A percentile compares a stretch with the other conserved stretches of the same genome.
Evolutionary conservation across 2,329 filamentous ascomycete genomes (phyloP).

Genomic region (Microsporum audouinii): DNA sequence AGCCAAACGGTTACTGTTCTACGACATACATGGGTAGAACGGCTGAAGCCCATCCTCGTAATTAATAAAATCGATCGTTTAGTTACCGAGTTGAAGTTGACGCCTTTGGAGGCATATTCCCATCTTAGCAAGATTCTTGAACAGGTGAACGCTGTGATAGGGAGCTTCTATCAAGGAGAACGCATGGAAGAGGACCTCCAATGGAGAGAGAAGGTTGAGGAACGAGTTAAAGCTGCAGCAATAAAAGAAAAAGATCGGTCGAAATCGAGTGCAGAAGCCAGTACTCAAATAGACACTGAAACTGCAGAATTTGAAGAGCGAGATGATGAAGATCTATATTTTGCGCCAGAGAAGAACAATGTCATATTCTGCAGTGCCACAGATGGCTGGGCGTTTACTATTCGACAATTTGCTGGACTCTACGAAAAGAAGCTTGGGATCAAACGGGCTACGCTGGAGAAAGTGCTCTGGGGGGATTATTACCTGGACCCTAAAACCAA

Average conservation of each 20-base stretch:
- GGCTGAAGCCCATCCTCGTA: slow-evolving; percentile 83
- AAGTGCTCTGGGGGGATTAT: slow-evolving; percentile 92
- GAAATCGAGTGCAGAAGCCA: slow-evolving; percentile 39
- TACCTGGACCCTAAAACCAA: slow-evolving; percentile 97
- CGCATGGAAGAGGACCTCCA: slow-evolving; percentile 96
- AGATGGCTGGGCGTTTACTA: slow-evolving; percentile 98
- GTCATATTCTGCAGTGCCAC: slow-evolving; percentile 97
- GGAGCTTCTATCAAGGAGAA: slow-evolving; percentile 95
- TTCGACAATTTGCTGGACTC: slow-evolving; percentile 80
- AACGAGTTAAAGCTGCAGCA: slow-evolving; percentile 61
- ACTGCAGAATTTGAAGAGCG: slow-evolving; percentile 66
- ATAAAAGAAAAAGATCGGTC: slow-evolving; percentile 41
- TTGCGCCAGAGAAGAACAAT: slow-evolving; percentile 95
- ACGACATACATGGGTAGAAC: slow-evolving; percentile 88
- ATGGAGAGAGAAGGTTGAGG: slow-evolving; percentile 88
- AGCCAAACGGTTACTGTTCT: slow-evolving; percentile 97
- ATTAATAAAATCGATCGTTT: slow-evolving; percentile 98
- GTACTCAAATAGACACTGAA: slow-evolving; percentile 39
- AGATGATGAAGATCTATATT: slow-evolving; percentile 95
- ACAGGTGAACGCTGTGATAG: slow-evolving; percentile 93
- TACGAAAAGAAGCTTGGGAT: slow-evolving; percentile 97
- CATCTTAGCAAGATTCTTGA: slow-evolving; percentile 84
- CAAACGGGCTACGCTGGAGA: slow-evolving; percentile 76
- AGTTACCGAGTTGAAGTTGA: slow-evolving; percentile 90
- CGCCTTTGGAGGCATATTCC: slow-evolving; percentile 72